Base-by-base conservation (phyloP, 371 early-diverging fungal species). In the Mucor lusitanicus region DNA sequence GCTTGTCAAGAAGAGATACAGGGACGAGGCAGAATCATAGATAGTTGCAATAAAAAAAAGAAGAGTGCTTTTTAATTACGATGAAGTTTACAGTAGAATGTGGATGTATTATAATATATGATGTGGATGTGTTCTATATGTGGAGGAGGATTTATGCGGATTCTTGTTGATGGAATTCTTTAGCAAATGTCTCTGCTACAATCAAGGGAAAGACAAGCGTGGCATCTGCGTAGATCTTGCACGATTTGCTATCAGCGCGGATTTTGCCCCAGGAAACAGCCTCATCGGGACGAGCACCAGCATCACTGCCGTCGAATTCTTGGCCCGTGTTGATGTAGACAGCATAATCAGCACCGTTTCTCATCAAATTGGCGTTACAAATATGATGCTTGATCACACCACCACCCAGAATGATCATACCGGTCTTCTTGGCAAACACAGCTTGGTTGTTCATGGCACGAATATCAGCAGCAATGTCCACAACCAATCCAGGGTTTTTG, bases 261-360 rank as follows among this genome's bases (percentile, higher is more conserved):
- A 99, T 98, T 82, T 99, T 99, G 40, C 99, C 99, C 99, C 99
- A 99, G 19, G 95, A 95, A 33, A 99, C 92, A 9, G 99, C 99
- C 75, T 99, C 99, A 65, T 99, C 99, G 4, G 99, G 96, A 37
- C 93, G 87, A 5, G 99, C 99, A 9, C 99, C 99, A 15, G 99
- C 96, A 86, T 99, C 99, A 76, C 95, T 94, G 48, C 99, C 99
- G 82, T 99, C 99, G 84, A 94, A 99, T 77, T 99, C 99, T 72
- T 95, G 96, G 1, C 94, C 99, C 0, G 99, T 99, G 76, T 99
- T 99, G 78, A 99, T 90, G 69, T 96, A 96, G 2, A 99, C 99
- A 11, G 99, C 95, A 76, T 91, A 98, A 74, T 99, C 99, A 6
- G 99, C 95, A 27, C 99, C 99, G 78, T 99, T 99, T 65, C 99